These are phyloP conservation scores for Leccinum arenicola DNA, from an alignment of 768 basidiomycete species.

Conservation along the genomic window DNA sequence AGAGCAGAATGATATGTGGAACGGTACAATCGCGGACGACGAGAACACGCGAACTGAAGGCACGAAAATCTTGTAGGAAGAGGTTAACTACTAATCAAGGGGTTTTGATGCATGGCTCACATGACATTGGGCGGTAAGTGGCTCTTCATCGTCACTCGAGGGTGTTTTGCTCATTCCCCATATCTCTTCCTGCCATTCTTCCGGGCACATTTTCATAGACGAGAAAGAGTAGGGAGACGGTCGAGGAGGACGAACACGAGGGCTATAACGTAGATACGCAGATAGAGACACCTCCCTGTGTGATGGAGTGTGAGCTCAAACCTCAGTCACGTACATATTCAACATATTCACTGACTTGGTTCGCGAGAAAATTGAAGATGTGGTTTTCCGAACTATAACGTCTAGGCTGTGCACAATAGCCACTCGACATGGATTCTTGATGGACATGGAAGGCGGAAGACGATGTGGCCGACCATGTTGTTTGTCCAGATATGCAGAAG, in stretches of 20 bases:
- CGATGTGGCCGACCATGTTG: constrained; percentile 18
- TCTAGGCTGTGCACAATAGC: constrained; percentile 26
- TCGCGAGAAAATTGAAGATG: constrained; percentile 19
- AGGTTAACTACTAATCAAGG: background rate
- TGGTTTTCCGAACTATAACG: constrained; percentile 22
- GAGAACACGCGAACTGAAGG: constrained; percentile 60
- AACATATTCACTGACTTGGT: constrained; percentile 20
- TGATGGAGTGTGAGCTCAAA: constrained; percentile 2
- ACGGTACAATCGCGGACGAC: constrained; percentile 55
- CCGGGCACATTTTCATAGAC: constrained; percentile 27
- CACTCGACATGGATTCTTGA: constrained; percentile 23
- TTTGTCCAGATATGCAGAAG: constrained; percentile 26
- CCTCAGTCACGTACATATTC: background rate
- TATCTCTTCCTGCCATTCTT: constrained; percentile 34
- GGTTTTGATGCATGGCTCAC: constrained; percentile 16
- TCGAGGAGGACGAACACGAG: constrained; percentile 32
- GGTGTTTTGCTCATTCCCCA: constrained; percentile 25
- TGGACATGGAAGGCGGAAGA: constrained; percentile 31
- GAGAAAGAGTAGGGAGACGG: constrained; percentile 25
- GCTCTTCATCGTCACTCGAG: constrained; percentile 3
- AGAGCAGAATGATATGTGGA: constrained; percentile 62
- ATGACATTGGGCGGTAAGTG: constrained; percentile 28
- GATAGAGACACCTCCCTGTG: constrained; percentile 23
- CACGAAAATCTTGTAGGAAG: constrained; percentile 49
- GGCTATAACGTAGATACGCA: constrained; percentile 26